These are phyloP conservation scores for Aspergillus sojae DNA, from an alignment of 2,329 filamentous ascomycete species.

Conservation along the genomic window DNA sequence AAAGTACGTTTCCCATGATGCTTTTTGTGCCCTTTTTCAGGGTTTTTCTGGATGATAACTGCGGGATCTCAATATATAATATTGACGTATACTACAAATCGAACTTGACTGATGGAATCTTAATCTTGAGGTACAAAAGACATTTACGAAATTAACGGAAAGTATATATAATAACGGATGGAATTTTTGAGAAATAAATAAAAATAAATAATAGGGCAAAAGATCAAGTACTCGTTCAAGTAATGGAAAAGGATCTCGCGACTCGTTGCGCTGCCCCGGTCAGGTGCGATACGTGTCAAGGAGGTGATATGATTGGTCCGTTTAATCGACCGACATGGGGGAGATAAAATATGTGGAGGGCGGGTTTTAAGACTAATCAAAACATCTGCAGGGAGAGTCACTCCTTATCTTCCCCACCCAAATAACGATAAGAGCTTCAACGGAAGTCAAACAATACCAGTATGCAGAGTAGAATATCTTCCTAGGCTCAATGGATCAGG, in stretches of 20 bases:
- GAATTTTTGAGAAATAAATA: too few relatives aligned
- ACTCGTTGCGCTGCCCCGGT: neutral
- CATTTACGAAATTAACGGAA: too few relatives aligned
- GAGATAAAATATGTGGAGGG: neutral
- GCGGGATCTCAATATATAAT: too few relatives aligned
- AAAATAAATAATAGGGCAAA: too few relatives aligned
- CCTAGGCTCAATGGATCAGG: neutral
- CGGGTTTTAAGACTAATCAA: neutral
- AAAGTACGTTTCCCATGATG: constrained; percentile 17
- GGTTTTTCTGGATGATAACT: too few relatives aligned
- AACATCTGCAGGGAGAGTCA: neutral
- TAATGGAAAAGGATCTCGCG: too few relatives aligned
- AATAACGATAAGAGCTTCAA: neutral
- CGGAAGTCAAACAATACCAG: neutral
- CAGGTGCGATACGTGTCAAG: neutral
- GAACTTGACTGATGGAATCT: too few relatives aligned
- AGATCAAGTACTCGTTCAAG: too few relatives aligned
- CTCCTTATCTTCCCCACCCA: neutral
- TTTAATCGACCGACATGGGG: constrained; percentile 8
- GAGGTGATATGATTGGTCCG: constrained; percentile 4
- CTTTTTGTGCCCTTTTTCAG: too few relatives aligned
- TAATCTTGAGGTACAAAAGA: too few relatives aligned
- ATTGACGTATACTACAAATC: too few relatives aligned
- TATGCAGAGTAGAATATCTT: neutral
- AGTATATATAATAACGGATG: too few relatives aligned